These are phyloP conservation scores for Chionographis japonica DNA, from an alignment of 106 monocot genomes.

Conservation along the genomic window DNA sequence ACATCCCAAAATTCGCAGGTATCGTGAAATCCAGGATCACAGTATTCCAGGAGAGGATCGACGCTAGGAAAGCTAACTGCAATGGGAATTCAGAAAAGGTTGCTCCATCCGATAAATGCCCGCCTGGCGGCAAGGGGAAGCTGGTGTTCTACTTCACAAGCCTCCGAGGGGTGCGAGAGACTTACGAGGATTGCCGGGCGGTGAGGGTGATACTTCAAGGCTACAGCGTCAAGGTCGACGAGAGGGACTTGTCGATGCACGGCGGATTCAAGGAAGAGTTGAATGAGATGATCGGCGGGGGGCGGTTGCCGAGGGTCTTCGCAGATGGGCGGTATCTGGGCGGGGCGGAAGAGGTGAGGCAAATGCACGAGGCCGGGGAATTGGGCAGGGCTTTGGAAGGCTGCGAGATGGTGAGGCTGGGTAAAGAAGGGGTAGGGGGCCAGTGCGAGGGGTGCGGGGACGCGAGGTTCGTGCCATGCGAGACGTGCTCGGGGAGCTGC, in stretches of 20 bases:
- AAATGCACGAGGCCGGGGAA: constrained; percentile 61
- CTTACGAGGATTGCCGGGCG: constrained; percentile 71
- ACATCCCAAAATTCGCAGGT: background rate
- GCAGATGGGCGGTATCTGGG: constrained; percentile 59
- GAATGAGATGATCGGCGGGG: constrained; percentile 40
- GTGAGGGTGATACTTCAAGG: constrained; percentile 39
- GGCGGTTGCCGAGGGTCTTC: constrained; percentile 61
- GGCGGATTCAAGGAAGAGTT: constrained; percentile 67
- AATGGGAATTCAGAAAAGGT: background rate
- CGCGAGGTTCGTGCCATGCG: constrained; percentile 59
- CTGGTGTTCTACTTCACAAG: constrained; percentile 83
- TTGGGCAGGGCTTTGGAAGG: constrained; percentile 26
- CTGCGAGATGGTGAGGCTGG: constrained; percentile 31
- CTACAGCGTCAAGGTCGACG: constrained; percentile 60
- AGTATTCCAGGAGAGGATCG: constrained; percentile 36
- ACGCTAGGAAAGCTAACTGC: constrained; percentile 19
- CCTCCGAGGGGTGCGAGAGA: constrained; percentile 70
- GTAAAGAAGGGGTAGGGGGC: constrained; percentile 7
- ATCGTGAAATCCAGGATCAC: constrained; percentile 27
- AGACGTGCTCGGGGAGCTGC: constrained; percentile 70
- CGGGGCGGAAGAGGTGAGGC: constrained; percentile 57
- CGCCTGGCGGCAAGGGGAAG: constrained; percentile 31
- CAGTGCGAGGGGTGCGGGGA: constrained; percentile 51
- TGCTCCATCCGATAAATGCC: constrained; percentile 4
- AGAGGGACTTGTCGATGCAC: constrained; percentile 87